A percentile compares a stretch with the other conserved stretches of the same genome.
phyloP scores from a whole-genome alignment of 108 stramenopile species.

The Pinguiococcus pyrenoidosus region DNA sequence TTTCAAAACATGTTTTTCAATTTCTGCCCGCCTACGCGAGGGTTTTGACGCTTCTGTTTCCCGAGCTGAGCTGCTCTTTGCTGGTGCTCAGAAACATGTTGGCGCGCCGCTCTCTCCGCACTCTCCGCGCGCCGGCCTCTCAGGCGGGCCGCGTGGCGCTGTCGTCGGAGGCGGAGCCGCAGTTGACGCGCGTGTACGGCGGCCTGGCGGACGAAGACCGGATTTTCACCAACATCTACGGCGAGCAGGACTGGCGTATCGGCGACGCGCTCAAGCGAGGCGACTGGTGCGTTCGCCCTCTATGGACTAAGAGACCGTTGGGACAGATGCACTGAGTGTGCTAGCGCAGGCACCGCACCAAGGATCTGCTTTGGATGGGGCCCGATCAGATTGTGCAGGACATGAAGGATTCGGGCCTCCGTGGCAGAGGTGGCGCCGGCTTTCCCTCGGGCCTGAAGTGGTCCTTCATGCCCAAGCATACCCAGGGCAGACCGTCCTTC shows the following conservation, averaged over 20 bases:
- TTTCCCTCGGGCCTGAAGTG: conserved; percentile 99
- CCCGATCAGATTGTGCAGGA: conserved; percentile 99
- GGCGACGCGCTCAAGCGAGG: conserved; percentile 77
- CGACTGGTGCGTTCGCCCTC: conserved; percentile 30
- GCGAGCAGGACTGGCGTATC: conserved; percentile 98
- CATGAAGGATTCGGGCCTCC: conserved; percentile 94
- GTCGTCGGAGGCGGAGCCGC: no score
- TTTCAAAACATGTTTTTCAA: no score
- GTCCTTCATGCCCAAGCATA: conserved; percentile 99
- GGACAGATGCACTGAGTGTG: no score
- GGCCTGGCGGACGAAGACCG: conserved; percentile 95
- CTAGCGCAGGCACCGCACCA: no score
- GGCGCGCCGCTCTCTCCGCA: no score
- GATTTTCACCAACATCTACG: conserved; percentile 99
- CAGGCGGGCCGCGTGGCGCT: no score
- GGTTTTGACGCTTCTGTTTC: no score
- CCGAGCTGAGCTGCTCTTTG: no score
- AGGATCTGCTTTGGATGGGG: conserved; percentile 96
- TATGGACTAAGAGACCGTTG: no score
- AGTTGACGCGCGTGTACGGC: conserved; percentile 53
- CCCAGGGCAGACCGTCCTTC: conserved; percentile 93
- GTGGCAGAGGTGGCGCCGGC: conserved; percentile 96
- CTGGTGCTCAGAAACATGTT: no score
- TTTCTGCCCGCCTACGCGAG: no score
- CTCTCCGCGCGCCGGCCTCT: no score